phyloP scores from a whole-genome alignment of 2,329 filamentous ascomycete species.

The Pseudogymnoascus pannorum region DNA sequence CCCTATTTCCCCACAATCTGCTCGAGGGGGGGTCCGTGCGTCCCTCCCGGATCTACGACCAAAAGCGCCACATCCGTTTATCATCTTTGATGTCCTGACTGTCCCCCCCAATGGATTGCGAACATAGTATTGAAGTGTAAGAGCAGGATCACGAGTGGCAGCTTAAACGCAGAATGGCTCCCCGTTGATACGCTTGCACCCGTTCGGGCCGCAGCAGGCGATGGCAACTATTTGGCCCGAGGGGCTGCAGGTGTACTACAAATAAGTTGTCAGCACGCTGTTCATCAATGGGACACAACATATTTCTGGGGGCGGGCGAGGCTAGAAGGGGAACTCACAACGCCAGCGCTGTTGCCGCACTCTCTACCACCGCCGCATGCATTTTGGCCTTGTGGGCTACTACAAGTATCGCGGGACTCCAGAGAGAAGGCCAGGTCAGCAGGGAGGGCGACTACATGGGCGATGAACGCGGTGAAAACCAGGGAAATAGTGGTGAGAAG shows the following conservation, averaged over 20 bases:
- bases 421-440: background rate
- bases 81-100: background rate
- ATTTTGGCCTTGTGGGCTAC: background rate
- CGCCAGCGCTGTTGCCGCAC: background rate
- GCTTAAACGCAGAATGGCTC: background rate
- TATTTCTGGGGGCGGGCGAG: background rate
- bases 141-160: background rate
- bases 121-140: background rate
- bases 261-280: too few species aligned
- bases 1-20: too few species aligned
- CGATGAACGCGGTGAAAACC: background rate
- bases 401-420: background rate
- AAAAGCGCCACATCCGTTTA: background rate
- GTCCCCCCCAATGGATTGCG: background rate
- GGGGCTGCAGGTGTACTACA: background rate
- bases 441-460: background rate
- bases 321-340: background rate
- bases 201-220: conserved; percentile 1
- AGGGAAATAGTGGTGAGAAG: background rate
- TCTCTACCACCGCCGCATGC: background rate
- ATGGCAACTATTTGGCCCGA: background rate
- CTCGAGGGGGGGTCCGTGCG: too few species aligned
- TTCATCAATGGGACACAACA: background rate
- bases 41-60: too few species aligned
- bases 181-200: background rate